These are phyloP conservation scores for Gnomoniopsis smithogilvyi DNA, from an alignment of 2,329 filamentous ascomycete genomes.

Conservation along the genomic window DNA sequence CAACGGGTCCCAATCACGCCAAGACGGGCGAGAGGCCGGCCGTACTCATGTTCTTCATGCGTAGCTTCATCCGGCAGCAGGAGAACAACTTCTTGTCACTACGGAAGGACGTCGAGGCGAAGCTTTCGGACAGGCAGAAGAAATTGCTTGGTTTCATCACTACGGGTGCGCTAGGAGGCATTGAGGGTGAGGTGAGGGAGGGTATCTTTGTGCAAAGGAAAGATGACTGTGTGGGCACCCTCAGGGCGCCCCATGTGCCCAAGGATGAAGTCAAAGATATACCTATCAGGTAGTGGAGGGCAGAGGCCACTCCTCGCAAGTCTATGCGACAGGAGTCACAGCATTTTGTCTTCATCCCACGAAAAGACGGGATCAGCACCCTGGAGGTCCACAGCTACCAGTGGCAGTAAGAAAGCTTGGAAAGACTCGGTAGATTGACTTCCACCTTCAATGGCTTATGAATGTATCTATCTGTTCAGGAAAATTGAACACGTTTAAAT, in stretches of 20 bases:
- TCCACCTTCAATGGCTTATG: too few relatives aligned
- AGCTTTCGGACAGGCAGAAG: slow-evolving; percentile 24
- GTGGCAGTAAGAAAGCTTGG: too few relatives aligned
- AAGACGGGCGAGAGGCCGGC: slow-evolving; percentile 22
- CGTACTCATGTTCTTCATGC: slow-evolving; percentile 29
- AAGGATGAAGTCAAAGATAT: background rate
- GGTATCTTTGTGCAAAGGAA: slow-evolving; percentile 20
- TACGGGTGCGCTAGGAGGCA: slow-evolving; percentile 23
- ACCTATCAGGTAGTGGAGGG: background rate
- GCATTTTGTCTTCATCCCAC: too few relatives aligned
- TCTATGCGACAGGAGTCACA: too few relatives aligned
- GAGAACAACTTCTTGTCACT: slow-evolving; percentile 29
- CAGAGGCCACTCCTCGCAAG: too few relatives aligned
- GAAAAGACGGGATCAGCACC: too few relatives aligned
- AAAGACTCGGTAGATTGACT: too few relatives aligned
- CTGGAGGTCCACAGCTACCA: too few relatives aligned
- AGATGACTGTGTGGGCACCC: slow-evolving; percentile 18
- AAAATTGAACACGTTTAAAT: too few relatives aligned
- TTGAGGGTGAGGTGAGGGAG: slow-evolving; percentile 23
- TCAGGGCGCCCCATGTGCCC: slow-evolving; percentile 4
- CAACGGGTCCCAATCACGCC: slow-evolving; percentile 25
- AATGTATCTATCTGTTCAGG: too few relatives aligned
- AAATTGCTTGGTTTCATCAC: slow-evolving; percentile 23
- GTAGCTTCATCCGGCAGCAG: slow-evolving; percentile 27
- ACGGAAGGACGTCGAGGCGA: slow-evolving; percentile 25